A percentile compares a stretch with the other conserved stretches of the same genome.
These are phyloP conservation scores for Senecio squalidus DNA, from an alignment of 140 eudicot genomes.

Conservation along the genomic window DNA sequence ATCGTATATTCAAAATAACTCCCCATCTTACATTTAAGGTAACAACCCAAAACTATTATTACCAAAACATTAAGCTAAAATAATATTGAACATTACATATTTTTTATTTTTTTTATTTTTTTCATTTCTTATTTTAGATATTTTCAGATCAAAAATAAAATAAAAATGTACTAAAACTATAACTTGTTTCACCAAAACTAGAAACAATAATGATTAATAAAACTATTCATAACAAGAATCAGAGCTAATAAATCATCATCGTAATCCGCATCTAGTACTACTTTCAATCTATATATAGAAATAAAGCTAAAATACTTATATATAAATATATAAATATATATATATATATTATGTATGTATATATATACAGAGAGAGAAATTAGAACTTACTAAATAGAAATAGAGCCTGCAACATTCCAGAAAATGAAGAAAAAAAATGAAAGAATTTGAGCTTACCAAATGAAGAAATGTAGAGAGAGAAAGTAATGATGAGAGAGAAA, in stretches of 20 bases:
- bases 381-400: conserved; percentile 9
- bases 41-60: no score
- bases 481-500: conserved; percentile 5
- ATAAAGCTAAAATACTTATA: not conserved
- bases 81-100: no score
- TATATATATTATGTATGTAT: no score
- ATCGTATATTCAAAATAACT: no score
- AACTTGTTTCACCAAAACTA: conserved; percentile 13
- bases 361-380: conserved; percentile 3
- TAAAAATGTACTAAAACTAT: no score
- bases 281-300: conserved; percentile 6
- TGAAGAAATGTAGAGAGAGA: conserved; percentile 16
- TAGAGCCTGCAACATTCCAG: conserved; percentile 24
- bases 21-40: no score
- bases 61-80: no score
- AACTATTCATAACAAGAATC: no score
- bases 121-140: conserved; percentile 4
- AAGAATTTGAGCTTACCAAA: conserved; percentile 13
- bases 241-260: no score
- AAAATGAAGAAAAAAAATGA: conserved; percentile 11
- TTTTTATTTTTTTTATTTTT: no score
- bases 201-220: conserved; percentile 13
- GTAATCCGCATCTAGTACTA: no score
- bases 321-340: not conserved
- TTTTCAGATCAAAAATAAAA: conserved; percentile 9